Percentiles rank a stretch among this genome's conserved stretches.
Conservation (phyloP, 2,329 filamentous ascomycete genomes). For the Corynespora cassiicola region DNA sequence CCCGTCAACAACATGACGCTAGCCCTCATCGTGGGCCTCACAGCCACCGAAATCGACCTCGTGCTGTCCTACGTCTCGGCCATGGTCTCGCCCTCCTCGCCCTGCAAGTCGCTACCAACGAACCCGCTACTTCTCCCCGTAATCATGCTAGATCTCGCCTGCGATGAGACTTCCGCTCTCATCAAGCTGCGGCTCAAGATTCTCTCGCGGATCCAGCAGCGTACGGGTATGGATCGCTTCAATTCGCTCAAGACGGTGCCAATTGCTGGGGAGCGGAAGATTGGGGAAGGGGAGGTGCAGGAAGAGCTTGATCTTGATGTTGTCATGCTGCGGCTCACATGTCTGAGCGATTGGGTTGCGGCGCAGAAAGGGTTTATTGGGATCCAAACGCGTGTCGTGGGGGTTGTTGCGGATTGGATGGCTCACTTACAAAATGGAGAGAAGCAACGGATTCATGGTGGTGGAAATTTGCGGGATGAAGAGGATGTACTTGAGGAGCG, state of each 20-base stretch:
- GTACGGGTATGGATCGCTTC: slow-evolving; percentile 23
- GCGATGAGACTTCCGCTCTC: slow-evolving; percentile 15
- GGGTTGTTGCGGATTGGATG: slow-evolving; percentile 3
- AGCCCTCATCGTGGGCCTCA: slow-evolving; percentile 18
- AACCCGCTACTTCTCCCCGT: slow-evolving; percentile 15
- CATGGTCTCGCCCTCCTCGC: slow-evolving; percentile 3
- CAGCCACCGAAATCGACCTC: slow-evolving; percentile 21
- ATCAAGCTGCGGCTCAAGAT: slow-evolving; percentile 19
- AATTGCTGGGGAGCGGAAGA: slow-evolving; percentile 5
- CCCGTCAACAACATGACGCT: slow-evolving; percentile 8
- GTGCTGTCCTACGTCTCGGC: slow-evolving; percentile 12
- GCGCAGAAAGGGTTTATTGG: slow-evolving; percentile 17
- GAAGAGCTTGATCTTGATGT: slow-evolving; percentile 55
- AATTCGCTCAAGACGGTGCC: slow-evolving; percentile 16
- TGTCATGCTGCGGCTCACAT: slow-evolving; percentile 37
- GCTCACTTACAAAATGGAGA: too few relatives aligned
- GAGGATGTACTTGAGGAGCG: slow-evolving; percentile 10
- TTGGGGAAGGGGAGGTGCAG: slow-evolving; percentile 52
- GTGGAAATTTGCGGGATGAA: neutral
- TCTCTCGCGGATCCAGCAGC: slow-evolving; percentile 19
- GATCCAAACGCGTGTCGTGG: slow-evolving; percentile 12
- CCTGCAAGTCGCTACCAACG: slow-evolving; percentile 3
- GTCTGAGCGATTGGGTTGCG: slow-evolving; percentile 23
- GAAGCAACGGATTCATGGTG: slow-evolving; percentile 6
- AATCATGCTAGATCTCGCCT: slow-evolving; percentile 16